Evolutionary conservation across 2,329 filamentous ascomycete species (phyloP).

Genomic region (Trichoderma endophyticum): DNA sequence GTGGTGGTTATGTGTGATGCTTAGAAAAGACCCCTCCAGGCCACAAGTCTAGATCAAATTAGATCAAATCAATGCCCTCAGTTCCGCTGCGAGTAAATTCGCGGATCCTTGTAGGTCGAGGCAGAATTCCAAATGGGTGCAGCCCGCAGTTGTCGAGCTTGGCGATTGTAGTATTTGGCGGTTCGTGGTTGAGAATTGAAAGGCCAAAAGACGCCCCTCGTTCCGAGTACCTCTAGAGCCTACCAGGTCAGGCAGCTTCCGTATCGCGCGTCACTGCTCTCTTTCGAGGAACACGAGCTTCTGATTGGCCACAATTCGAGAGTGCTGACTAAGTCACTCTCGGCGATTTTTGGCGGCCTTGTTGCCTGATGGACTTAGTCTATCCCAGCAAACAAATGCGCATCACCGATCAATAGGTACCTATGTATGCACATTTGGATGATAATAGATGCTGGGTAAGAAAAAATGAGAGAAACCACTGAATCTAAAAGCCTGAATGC

Average conservation of each 20-base stretch:
- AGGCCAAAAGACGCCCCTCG: constrained; percentile 4
- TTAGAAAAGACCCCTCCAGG: not conserved
- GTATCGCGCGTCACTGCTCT: constrained; percentile 40
- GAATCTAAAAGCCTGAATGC: not conserved
- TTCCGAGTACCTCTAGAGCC: not conserved
- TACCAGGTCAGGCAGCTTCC: constrained; percentile 42
- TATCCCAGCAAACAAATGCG: not conserved
- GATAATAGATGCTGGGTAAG: not conserved
- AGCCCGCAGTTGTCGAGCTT: not conserved
- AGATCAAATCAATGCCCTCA: not conserved
- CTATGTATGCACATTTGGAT: no score
- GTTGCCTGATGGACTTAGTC: constrained; percentile 2
- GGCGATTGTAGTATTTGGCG: not conserved
- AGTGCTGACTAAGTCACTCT: not conserved
- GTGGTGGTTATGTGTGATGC: not conserved
- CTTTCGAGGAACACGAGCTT: not conserved
- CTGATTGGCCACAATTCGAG: not conserved
- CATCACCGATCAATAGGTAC: not conserved
- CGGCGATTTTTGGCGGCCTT: not conserved
- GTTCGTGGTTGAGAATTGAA: constrained; percentile 21
- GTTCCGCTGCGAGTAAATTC: not conserved
- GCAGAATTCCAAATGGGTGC: not conserved
- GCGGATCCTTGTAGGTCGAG: not conserved
- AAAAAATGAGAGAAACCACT: not conserved
- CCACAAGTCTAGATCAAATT: not conserved